Conservation (phyloP, 1,284 basidiomycete genomes). For the Phellopilus nigrolimitatus region DNA sequence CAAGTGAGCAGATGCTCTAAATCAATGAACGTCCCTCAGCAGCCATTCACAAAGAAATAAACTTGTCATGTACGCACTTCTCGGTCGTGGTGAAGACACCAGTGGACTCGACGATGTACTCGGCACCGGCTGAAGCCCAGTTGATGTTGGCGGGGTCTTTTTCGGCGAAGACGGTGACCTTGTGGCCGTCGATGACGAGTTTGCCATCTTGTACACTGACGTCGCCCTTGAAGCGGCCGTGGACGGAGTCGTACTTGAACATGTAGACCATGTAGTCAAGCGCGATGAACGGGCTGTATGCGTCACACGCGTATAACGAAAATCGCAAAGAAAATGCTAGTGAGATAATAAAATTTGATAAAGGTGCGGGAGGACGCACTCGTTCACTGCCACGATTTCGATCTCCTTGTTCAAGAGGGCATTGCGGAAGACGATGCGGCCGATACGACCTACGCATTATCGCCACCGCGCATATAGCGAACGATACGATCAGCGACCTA, state of each 20-base stretch:
- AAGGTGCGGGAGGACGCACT: conserved; percentile 47
- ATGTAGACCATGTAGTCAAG: conserved; percentile 98
- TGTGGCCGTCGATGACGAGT: conserved; percentile 81
- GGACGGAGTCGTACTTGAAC: conserved; percentile 99
- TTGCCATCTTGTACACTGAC: conserved; percentile 87
- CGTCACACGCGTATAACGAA: conserved; percentile 3
- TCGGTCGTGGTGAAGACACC: conserved; percentile 98
- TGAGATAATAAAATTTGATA: conserved; percentile 14
- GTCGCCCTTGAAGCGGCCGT: conserved; percentile 90
- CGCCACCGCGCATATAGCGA: conserved; percentile 15
- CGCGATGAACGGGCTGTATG: conserved; percentile 84
- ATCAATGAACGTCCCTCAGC: not conserved
- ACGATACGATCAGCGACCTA: conserved; percentile 13
- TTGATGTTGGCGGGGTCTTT: conserved; percentile 84
- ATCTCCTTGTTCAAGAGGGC: conserved; percentile 76
- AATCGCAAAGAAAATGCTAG: conserved; percentile 19
- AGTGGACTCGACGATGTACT: conserved; percentile 97
- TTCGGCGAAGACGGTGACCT: conserved; percentile 82
- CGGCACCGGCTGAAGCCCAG: conserved; percentile 80
- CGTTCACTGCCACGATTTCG: conserved; percentile 85
- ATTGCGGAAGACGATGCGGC: conserved; percentile 97
- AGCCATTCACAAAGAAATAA: not conserved
- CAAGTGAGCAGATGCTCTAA: conserved; percentile 87
- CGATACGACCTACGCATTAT: conserved; percentile 77
- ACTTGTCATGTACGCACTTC: conserved; percentile 43